Percentiles rank a stretch among this genome's conserved stretches.
These are phyloP conservation scores for Albizia julibrissin DNA, from an alignment of 306 rosid species.

Conservation along the genomic window DNA sequence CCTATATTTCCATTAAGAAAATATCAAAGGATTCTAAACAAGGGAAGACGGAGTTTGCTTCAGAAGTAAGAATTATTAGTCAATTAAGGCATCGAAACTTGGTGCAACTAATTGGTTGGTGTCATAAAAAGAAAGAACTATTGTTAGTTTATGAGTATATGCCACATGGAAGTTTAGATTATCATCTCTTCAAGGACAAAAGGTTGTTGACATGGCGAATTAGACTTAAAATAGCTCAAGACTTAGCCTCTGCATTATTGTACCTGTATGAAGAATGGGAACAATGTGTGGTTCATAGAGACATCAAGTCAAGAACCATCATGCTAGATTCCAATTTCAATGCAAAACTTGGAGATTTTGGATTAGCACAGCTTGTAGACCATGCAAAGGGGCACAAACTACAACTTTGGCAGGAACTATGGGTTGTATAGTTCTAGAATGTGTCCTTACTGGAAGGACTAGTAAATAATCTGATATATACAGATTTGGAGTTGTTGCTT, in stretches of 20 bases:
- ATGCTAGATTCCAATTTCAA: background rate
- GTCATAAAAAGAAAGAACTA: slow-evolving; percentile 32
- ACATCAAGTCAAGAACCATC: background rate
- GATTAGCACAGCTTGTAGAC: background rate
- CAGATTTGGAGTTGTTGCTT: slow-evolving; percentile 41
- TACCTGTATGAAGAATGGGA: slow-evolving; percentile 3
- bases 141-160: slow-evolving; percentile 44
- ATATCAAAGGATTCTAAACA: background rate
- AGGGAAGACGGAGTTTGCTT: background rate
- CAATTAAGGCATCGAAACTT: slow-evolving; percentile 45
- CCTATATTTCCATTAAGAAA: background rate
- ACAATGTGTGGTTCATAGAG: background rate
- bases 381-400: background rate
- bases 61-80: slow-evolving; percentile 30
- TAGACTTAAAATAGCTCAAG: background rate
- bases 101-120: slow-evolving; percentile 51
- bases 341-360: slow-evolving; percentile 3
- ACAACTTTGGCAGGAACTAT: slow-evolving; percentile 9
- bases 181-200: background rate
- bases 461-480: slow-evolving; percentile 36
- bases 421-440: slow-evolving; percentile 46
- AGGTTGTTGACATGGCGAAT: background rate
- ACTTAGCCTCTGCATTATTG: background rate
- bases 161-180: slow-evolving; percentile 8
- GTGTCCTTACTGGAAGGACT: background rate